phyloP scores from a whole-genome alignment of 2,329 filamentous ascomycete genomes.

The Penicillium sp. region DNA sequence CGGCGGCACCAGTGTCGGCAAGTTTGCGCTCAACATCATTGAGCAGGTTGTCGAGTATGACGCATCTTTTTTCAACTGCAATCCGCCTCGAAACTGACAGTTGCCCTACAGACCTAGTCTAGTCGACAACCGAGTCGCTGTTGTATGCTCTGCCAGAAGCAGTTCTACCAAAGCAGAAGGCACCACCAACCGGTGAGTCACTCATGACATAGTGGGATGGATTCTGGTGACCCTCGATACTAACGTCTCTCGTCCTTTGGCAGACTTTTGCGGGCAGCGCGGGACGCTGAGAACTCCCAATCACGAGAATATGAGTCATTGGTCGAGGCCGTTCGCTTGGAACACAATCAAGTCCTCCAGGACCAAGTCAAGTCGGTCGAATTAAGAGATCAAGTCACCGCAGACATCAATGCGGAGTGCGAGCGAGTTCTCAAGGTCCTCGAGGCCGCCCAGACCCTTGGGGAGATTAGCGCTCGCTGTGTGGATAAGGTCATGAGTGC shows the following conservation, averaged over 20 bases:
- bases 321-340: constrained; percentile 76
- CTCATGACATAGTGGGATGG: neutral
- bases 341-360: constrained; percentile 75
- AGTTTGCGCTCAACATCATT: constrained; percentile 78
- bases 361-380: constrained; percentile 60
- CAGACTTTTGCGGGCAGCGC: constrained; percentile 50
- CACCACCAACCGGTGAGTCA: constrained; percentile 86
- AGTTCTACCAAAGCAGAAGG: constrained; percentile 92
- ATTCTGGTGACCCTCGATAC: neutral
- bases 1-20: constrained; percentile 92
- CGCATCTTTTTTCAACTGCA: constrained; percentile 2
- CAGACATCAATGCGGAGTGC: constrained; percentile 76
- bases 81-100: neutral
- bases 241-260: neutral
- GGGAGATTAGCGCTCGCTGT: constrained; percentile 73
- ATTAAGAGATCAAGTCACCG: constrained; percentile 61
- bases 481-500: constrained; percentile 91
- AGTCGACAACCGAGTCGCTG: constrained; percentile 72
- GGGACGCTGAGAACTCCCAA: constrained; percentile 50
- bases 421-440: constrained; percentile 74
- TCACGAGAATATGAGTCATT: constrained; percentile 67
- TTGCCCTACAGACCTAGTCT: constrained; percentile 56
- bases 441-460: constrained; percentile 60
- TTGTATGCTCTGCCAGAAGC: constrained; percentile 94
- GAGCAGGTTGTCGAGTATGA: constrained; percentile 68